Evolutionary conservation across 768 basidiomycete genomes (phyloP).

Genomic region (Hericium coralloides): DNA sequence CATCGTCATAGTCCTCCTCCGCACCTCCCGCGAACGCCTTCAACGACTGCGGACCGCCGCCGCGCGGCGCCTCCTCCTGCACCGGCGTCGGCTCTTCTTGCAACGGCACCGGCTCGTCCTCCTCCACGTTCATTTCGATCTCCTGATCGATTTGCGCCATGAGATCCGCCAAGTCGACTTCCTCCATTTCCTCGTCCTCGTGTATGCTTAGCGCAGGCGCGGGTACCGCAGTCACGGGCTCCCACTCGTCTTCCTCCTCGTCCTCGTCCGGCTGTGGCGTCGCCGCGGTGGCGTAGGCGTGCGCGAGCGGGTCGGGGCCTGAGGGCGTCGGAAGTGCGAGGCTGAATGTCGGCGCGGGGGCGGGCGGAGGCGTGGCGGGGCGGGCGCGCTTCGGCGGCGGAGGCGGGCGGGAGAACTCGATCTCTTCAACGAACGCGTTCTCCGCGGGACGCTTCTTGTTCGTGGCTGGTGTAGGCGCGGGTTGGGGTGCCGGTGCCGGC

Average conservation of each 20-base stretch:
- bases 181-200: conserved; percentile 27
- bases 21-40: conserved; percentile 38
- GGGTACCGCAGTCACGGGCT: conserved; percentile 19
- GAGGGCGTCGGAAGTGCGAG: conserved; percentile 30
- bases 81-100: conserved; percentile 7
- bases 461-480: conserved; percentile 19
- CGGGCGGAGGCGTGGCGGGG: conserved; percentile 17
- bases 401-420: conserved; percentile 40
- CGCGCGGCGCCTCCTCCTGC: conserved; percentile 3
- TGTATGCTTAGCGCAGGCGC: conserved; percentile 22
- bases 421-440: conserved; percentile 37
- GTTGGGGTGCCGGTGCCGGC: conserved; percentile 2
- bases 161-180: background rate
- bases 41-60: conserved; percentile 37
- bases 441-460: conserved; percentile 1
- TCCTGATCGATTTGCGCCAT: background rate
- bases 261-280: conserved; percentile 24
- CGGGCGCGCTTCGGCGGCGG: conserved; percentile 25
- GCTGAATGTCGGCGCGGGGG: conserved; percentile 16
- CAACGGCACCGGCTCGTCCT: conserved; percentile 7
- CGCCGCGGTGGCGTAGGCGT: conserved; percentile 13
- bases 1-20: conserved; percentile 33
- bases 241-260: conserved; percentile 48
- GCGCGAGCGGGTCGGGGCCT: conserved; percentile 13
- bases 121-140: conserved; percentile 15